Evolutionary conservation across 2,329 filamentous ascomycete species (phyloP), one percentile per base, ranked within the genome.

Genomic region (Hypoxylon sp.): DNA sequence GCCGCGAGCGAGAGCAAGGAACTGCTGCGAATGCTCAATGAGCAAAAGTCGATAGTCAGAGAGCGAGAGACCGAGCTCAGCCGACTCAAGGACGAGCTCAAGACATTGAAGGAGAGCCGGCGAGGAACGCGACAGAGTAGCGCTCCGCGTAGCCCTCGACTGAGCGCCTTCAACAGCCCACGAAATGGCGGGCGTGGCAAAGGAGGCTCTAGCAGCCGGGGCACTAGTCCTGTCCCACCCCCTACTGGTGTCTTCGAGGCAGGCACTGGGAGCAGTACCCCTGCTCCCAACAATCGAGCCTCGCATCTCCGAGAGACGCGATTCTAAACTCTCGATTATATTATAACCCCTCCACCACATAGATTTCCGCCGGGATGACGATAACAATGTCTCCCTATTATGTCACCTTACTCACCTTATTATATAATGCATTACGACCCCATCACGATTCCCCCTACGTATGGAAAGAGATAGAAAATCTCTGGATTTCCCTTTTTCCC

Each of bases 81-180:
- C 17, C 80, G 80, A 13, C 70, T 81, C 24, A 82, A 79, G 62
- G 84, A 88, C 14, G 87, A 89, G 75, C 74, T 88, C 26, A 80
- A 81, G 6, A 66, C 78, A 44, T 74, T 84, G 44, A 85, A 82
- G 72, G 86, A 81, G 66, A 83, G 82, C 17, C 83, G 87, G 5
- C 81, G 87, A 50, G 86, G 88, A 76, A 89, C 87, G 3, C 80
- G 87, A 37, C 83, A 86, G 73, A 81, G 79, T 57, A 89, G 87
- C 70, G 86, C 88, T 22, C 87, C 87, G 54, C 84, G 85, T 22
- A 89, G 87, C 73, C 87, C 87, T n/a, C 82, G 85, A 5, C 80
- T 85, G 9, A 73, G 67, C 48, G 75, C 74, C 29, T 72, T 77
- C 57, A 84, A 87, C 80, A 88, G 86, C 67, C 87, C 87, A 2